Evolutionary conservation across 1,139 yeast species (phyloP).

Genomic region (Debaryomyces sp.): DNA sequence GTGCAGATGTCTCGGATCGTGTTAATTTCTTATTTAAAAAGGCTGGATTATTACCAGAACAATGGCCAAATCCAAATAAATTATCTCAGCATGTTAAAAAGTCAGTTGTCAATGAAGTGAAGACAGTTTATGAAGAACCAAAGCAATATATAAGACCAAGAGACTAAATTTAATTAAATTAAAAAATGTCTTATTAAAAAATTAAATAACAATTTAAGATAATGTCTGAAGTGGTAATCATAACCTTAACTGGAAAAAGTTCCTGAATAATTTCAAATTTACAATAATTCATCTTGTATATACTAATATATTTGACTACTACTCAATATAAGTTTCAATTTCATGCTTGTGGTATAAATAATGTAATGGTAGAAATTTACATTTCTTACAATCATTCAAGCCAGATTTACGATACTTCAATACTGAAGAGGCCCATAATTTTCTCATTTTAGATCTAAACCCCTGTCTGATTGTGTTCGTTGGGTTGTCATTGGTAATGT

Average conservation of each 20-base stretch:
- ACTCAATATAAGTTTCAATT: conserved; percentile 3
- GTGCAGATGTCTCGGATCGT: conserved; percentile 93
- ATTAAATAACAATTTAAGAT: no score
- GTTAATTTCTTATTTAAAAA: conserved; percentile 78
- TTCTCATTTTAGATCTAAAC: not conserved
- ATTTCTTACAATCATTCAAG: conserved; percentile 5
- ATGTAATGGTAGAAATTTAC: conserved; percentile 9
- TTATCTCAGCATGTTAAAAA: conserved; percentile 38
- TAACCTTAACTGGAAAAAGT: not conserved
- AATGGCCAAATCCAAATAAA: conserved; percentile 62
- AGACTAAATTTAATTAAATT: conserved; percentile 22
- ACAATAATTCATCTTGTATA: conserved; percentile 9
- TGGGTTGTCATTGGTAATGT: not conserved
- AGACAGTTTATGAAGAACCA: conserved; percentile 36
- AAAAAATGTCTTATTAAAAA: no score
- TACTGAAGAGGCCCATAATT: not conserved
- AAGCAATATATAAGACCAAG: conserved; percentile 39
- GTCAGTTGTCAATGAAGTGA: conserved; percentile 30
- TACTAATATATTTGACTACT: conserved; percentile 5
- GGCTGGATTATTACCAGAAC: conserved; percentile 73
- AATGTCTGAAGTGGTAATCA: not conserved
- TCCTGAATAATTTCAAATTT: not conserved
- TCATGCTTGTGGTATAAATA: conserved; percentile 4
- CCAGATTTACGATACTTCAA: not conserved
- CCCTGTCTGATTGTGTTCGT: not conserved